Evolutionary conservation across 2,329 filamentous ascomycete genomes (phyloP), one percentile per base, ranked within the genome.

Genomic region (Colletotrichum cuscutae): DNA sequence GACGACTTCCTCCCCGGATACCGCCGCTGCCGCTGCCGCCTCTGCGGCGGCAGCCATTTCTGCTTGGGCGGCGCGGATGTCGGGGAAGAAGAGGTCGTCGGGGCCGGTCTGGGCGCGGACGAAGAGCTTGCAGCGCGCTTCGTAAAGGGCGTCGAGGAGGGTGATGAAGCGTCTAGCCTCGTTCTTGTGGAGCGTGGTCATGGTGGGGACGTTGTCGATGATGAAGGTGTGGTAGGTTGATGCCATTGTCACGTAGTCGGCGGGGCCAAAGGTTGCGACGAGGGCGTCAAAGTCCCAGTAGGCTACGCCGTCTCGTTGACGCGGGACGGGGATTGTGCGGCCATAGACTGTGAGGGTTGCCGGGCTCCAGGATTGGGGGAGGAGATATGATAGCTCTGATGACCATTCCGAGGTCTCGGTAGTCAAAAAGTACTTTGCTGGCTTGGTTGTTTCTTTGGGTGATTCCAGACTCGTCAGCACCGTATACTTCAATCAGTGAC

Each of bases 111-210:
- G 87, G 2, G 93, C 94, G 24, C 90, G 87, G 65, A 96, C 86
- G 56, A 94, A 82, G 11, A 96, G 87, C 76, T 94, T 94, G 81
- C 94, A 95, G 8, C 91, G 89, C n/a, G 93, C 92, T 83, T 96
- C 94, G 81, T 96, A 96, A 0, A 95, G 85, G 0, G 94, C 94
- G 78, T 97, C 94, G 1, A 96, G 87, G 1, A 97, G 86, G 0
- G 93, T 95, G 78, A 96, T 96, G 79, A 97, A 91, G 12, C 94
- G 88, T 5, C 94, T 87, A 1, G 94, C 94, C 82, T 96, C 94
- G 79, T 95, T 96, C 81, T 95, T 96, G 80, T 92, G 91, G 1
- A 90, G 82, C 2, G 92, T 80, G 0, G 89, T 91, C 13, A 97
- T 84, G 19, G 93, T 79, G 0, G 94, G 94, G 1, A 96, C 86